phyloP scores from a whole-genome alignment of 169 alveolate genomes.

The Pseudocohnilembus persalinus region DNA sequence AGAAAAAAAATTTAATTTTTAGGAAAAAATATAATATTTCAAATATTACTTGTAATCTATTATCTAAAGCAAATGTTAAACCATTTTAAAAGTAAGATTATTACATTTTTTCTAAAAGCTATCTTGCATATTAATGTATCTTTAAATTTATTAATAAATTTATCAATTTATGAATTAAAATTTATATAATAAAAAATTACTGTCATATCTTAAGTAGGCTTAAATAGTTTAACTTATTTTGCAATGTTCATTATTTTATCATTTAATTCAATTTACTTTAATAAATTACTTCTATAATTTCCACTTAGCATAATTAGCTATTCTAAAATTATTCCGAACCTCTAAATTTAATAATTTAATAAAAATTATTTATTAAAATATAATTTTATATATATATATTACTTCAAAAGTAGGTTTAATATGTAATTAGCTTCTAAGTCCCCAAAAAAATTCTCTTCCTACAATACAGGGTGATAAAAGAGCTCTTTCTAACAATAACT shows the following conservation, averaged over 20 bases:
- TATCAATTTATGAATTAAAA: background rate
- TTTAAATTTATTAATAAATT: background rate
- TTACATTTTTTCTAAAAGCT: constrained; percentile 5
- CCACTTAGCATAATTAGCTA: constrained; percentile 77
- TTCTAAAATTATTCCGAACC: constrained; percentile 80
- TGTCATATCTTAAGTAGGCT: constrained; percentile 13
- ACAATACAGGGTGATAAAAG: constrained; percentile 75
- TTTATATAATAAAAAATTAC: constrained; percentile 22
- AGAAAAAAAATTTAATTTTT: background rate
- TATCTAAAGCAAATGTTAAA: constrained; percentile 56
- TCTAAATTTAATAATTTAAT: background rate
- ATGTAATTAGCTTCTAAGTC: constrained; percentile 75
- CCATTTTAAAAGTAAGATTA: background rate
- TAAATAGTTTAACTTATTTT: constrained; percentile 37
- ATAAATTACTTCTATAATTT: constrained; percentile 56
- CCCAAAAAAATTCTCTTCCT: constrained; percentile 88
- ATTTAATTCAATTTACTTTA: constrained; percentile 52
- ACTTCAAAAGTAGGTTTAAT: constrained; percentile 58
- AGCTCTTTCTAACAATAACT: constrained; percentile 74
- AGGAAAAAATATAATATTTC: constrained; percentile 30
- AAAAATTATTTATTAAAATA: too few relatives aligned
- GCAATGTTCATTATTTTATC: constrained; percentile 59
- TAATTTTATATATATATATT: too few relatives aligned
- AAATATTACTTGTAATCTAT: constrained; percentile 41
- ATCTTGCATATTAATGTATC: constrained; percentile 21